Conservation (phyloP, 495 filamentous ascomycete species). For the Annulohypoxylon moriforme region DNA sequence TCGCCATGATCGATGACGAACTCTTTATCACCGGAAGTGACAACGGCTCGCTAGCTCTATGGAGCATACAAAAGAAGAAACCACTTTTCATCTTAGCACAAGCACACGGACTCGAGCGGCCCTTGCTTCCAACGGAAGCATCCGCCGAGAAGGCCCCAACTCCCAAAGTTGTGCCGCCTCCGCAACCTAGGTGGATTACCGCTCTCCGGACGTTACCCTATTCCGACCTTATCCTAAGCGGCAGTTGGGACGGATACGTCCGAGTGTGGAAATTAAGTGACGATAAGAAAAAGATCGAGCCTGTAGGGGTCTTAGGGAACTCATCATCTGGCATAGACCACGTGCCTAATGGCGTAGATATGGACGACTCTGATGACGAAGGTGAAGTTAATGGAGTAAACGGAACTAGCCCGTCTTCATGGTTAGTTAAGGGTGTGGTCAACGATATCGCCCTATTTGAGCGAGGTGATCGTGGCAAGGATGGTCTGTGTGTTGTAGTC, state of each 20-base stretch:
- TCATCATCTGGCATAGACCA: conserved; percentile 2
- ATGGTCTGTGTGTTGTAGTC: conserved; percentile 82
- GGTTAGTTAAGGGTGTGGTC: conserved; percentile 74
- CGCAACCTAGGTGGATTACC: conserved; percentile 88
- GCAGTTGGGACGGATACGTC: conserved; percentile 92
- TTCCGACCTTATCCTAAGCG: conserved; percentile 86
- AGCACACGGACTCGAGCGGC: conserved; percentile 84
- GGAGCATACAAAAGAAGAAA: conserved; percentile 94
- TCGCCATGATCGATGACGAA: conserved; percentile 88
- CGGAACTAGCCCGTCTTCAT: conserved; percentile 20
- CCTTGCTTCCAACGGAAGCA: conserved; percentile 70
- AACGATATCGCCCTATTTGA: conserved; percentile 91
- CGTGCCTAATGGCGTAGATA: conserved; percentile 24
- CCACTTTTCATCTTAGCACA: conserved; percentile 81
- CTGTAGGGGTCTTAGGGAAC: conserved; percentile 72
- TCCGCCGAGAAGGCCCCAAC: conserved; percentile 75
- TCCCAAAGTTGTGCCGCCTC: conserved; percentile 64
- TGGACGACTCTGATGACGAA: conserved; percentile 26
- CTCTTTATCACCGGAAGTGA: conserved; percentile 94
- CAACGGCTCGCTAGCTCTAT: conserved; percentile 86
- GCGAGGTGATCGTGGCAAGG: conserved; percentile 72
- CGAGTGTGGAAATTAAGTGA: conserved; percentile 85
- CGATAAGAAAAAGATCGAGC: conserved; percentile 82
- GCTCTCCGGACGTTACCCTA: conserved; percentile 86
- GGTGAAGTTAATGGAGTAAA: conserved; percentile 20